Evolutionary conservation across 1,139 yeast species (phyloP), one percentile per base, ranked within the genome.

Genomic region (Geotrichum cucujoidarum): DNA sequence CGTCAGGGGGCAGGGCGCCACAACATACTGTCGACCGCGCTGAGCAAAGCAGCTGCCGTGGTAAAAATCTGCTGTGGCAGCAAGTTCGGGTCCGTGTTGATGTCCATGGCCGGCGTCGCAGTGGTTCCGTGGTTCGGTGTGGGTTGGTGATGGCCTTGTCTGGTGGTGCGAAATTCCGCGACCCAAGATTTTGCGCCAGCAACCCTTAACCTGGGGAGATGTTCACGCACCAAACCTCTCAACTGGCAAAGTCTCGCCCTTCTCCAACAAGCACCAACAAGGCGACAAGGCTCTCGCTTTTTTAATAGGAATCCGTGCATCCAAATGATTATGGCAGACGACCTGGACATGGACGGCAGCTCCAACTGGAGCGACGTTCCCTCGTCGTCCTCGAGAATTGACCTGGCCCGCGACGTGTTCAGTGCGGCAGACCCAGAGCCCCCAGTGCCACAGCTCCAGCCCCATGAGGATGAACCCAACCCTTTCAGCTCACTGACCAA

Each of bases 1-100:
- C 36, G 18, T n/a, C 8, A 22, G 22, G 13, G 29, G n/a, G 16
- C 25, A 18, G 18, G 4, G n/a, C 10, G 18, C 21, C 24, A 72
- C n/a, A n/a, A n/a, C 72, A 63, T 69, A 66, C 95, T 79, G 66
- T 92, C 97, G 18, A 92, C 95, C 17, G 95, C 83, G 24, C 95
- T 96, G 40, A 92, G 89, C 48, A 92, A 80, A 25, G 96, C 95
- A 1, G 97, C 97, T 0, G 97, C 95, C 0, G 98, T 92, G 47
- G 97, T 92, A 70, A 90, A 92, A 29, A 95, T 89, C 87, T 55
- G 95, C 44, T 68, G 60, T 27, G 71, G 71, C 55, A 67, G 55
- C 35, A 63, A 48, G 40, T 58, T 59, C 17, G 65, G 48, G 17
- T 45, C 48, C 17, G 25, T 36, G 24, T 40, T 40, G 21, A 30